Evolutionary conservation across 1,284 basidiomycete genomes (phyloP).

Genomic region (Rhodotorula sp.): DNA sequence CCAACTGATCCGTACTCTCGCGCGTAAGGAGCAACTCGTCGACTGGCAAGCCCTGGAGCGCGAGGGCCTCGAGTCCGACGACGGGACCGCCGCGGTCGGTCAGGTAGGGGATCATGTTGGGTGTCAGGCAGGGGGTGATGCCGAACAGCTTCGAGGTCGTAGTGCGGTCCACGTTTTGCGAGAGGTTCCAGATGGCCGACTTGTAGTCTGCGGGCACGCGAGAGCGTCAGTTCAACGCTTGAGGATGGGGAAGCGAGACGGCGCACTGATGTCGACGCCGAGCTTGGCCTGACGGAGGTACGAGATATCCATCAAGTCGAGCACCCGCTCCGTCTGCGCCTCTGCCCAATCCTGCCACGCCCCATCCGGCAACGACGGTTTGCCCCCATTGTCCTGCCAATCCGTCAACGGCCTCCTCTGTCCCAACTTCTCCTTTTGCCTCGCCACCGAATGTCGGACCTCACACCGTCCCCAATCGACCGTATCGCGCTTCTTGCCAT

Average conservation of each 20-base stretch:
- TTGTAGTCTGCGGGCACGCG: conserved; percentile 24
- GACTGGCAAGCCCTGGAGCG: conserved; percentile 88
- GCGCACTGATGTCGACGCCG: conserved; percentile 71
- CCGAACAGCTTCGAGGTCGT: conserved; percentile 31
- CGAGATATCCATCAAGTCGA: conserved; percentile 91
- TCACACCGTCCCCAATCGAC: conserved; percentile 89
- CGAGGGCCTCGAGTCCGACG: conserved; percentile 86
- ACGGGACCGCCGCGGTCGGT: conserved; percentile 95
- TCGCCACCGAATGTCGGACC: conserved; percentile 81
- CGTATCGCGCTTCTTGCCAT: conserved; percentile 56
- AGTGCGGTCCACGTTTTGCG: conserved; percentile 73
- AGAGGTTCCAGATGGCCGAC: conserved; percentile 85
- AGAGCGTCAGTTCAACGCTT: too few species aligned
- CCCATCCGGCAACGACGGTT: conserved; percentile 82
- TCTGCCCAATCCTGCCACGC: conserved; percentile 92
- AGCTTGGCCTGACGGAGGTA: conserved; percentile 75
- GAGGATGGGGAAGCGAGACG: background rate
- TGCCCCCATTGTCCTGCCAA: conserved; percentile 92
- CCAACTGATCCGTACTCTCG: conserved; percentile 88
- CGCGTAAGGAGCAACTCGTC: conserved; percentile 87
- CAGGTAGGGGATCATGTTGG: conserved; percentile 87
- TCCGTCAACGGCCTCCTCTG: conserved; percentile 80
- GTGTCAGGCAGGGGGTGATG: conserved; percentile 69
- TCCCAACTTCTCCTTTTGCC: conserved; percentile 79
- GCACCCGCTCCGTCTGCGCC: conserved; percentile 86